These are phyloP conservation scores for Populus tomentosa DNA, from an alignment of 441 rosid genomes.

Conservation along the genomic window DNA sequence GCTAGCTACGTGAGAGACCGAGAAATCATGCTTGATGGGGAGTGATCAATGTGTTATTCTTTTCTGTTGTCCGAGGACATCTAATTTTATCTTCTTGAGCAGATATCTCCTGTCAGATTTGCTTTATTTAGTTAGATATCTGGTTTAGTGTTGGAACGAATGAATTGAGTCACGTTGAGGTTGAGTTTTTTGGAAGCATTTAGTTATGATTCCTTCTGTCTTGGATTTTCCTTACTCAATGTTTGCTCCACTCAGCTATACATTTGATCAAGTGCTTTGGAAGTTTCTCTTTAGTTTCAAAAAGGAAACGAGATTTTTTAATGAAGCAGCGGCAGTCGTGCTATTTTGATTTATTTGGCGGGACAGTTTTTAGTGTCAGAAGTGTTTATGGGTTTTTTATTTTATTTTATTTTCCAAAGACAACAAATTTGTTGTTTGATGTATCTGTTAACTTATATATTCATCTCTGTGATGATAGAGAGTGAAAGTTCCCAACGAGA, in stretches of 20 bases:
- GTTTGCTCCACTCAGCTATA: background rate
- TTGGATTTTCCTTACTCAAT: background rate
- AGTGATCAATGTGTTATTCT: background rate
- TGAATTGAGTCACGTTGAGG: background rate
- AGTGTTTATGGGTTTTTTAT: too few relatives aligned
- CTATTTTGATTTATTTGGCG: too few relatives aligned
- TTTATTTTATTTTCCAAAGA: background rate
- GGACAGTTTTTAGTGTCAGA: background rate
- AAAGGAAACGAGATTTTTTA: background rate
- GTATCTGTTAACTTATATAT: background rate
- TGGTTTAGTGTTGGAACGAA: background rate
- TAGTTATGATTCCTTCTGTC: background rate
- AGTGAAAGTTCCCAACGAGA: constrained; percentile 70
- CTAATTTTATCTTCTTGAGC: background rate
- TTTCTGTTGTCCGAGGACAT: background rate
- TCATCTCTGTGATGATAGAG: constrained; percentile 33
- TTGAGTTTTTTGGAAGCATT: background rate
- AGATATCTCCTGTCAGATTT: background rate
- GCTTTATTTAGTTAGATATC: background rate
- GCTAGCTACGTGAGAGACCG: background rate
- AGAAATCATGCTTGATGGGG: background rate
- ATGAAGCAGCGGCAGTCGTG: background rate
- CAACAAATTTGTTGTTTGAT: background rate
- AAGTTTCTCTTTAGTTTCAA: background rate
- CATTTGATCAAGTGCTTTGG: background rate